Evolutionary conservation across 2,329 filamentous ascomycete genomes (phyloP).

Genomic region (Talaromyces verruculosus): DNA sequence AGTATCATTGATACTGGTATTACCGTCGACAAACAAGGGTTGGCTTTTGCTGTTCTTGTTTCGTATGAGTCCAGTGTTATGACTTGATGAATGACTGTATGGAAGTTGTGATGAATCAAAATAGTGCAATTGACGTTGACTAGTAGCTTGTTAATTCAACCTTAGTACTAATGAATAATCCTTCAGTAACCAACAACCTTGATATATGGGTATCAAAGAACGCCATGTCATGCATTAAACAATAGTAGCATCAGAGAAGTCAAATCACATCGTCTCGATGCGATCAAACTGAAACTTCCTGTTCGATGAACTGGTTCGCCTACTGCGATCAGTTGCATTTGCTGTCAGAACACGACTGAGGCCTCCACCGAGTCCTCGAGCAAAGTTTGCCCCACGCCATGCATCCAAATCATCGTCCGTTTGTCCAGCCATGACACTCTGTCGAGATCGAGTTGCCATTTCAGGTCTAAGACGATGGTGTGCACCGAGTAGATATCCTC

Average conservation of each 20-base stretch:
- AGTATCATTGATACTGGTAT: constrained; percentile 35
- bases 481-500: constrained; percentile 24
- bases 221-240: constrained; percentile 14
- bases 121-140: neutral
- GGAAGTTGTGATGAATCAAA: neutral
- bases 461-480: constrained; percentile 23
- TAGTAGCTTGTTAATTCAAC: neutral
- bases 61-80: neutral
- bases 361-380: constrained; percentile 44
- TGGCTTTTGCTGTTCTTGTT: too few relatives aligned
- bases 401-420: constrained; percentile 37
- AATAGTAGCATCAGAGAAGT: neutral
- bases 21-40: neutral
- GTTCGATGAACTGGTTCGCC: constrained; percentile 18
- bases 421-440: constrained; percentile 28
- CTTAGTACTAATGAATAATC: neutral
- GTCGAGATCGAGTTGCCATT: constrained; percentile 21
- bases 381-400: constrained; percentile 42
- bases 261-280: constrained; percentile 20
- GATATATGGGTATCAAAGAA: constrained; percentile 16
- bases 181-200: constrained; percentile 2
- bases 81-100: constrained; percentile 12
- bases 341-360: constrained; percentile 40
- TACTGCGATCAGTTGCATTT: constrained; percentile 14
- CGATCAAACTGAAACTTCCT: constrained; percentile 20